phyloP scores from a whole-genome alignment of 176 grass and related monocot genomes.

The Lolium perenne region DNA sequence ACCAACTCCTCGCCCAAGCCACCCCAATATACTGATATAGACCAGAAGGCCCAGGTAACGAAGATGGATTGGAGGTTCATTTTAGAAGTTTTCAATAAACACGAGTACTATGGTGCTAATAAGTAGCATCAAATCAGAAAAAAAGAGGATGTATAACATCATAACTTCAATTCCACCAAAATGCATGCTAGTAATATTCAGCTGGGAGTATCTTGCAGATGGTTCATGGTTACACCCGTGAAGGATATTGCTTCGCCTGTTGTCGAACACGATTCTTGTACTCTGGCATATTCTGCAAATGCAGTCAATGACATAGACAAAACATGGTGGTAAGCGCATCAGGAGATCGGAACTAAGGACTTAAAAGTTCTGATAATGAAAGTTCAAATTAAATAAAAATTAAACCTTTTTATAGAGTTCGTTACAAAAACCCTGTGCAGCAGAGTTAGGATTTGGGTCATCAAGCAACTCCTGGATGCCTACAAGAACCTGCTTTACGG shows the following conservation, averaged over 20 bases:
- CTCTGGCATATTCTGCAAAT: conserved; percentile 58
- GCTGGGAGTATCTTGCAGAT: background rate
- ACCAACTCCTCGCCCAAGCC: background rate
- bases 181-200: background rate
- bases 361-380: background rate
- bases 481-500: conserved; percentile 80
- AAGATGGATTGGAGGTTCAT: conserved; percentile 11
- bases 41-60: background rate
- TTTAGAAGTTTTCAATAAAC: conserved; percentile 22
- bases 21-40: no score
- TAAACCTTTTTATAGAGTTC: conserved; percentile 65
- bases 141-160: no score
- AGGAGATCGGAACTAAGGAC: background rate
- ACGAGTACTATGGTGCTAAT: background rate
- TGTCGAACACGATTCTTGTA: conserved; percentile 66
- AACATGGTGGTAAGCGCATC: background rate
- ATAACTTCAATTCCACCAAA: no score
- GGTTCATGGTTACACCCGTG: conserved; percentile 34
- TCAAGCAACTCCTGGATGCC: conserved; percentile 90
- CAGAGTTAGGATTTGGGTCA: conserved; percentile 70
- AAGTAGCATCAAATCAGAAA: no score
- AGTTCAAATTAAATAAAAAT: background rate
- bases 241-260: conserved; percentile 76
- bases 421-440: conserved; percentile 62
- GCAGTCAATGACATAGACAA: conserved; percentile 32